Conservation (phyloP, 2,329 filamentous ascomycete species). For the Apiospora sp. region DNA sequence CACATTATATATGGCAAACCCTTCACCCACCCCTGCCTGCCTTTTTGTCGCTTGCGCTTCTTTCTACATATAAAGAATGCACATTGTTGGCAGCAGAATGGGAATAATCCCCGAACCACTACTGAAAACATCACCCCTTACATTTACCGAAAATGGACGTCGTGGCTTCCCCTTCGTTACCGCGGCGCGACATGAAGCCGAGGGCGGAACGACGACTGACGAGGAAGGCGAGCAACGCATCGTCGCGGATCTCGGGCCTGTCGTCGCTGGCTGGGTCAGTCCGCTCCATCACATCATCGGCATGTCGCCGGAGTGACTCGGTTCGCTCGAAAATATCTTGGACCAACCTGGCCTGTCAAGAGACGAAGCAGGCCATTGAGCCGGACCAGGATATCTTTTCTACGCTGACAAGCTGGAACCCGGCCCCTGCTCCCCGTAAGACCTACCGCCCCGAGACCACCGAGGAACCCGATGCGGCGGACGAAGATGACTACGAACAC, state of each 20-base stretch:
- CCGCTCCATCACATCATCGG: neutral
- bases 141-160: neutral
- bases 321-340: neutral
- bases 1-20: neutral
- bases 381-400: neutral
- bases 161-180: neutral
- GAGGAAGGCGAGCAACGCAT: neutral
- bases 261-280: neutral
- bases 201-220: neutral
- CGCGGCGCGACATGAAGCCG: neutral
- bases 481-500: neutral
- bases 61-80: conserved; percentile 4
- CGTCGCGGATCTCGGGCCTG: neutral
- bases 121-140: neutral
- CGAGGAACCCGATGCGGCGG: neutral
- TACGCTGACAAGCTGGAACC: neutral
- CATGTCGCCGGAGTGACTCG: neutral
- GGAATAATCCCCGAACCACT: neutral
- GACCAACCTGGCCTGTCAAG: neutral
- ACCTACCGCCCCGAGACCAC: neutral
- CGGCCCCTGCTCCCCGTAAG: neutral
- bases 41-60: neutral
- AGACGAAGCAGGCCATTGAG: neutral
- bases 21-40: neutral
- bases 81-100: conserved; percentile 1